Base-by-base conservation (phyloP, 75 land plant genomes). In the Selaginella moellendorffii region DNA sequence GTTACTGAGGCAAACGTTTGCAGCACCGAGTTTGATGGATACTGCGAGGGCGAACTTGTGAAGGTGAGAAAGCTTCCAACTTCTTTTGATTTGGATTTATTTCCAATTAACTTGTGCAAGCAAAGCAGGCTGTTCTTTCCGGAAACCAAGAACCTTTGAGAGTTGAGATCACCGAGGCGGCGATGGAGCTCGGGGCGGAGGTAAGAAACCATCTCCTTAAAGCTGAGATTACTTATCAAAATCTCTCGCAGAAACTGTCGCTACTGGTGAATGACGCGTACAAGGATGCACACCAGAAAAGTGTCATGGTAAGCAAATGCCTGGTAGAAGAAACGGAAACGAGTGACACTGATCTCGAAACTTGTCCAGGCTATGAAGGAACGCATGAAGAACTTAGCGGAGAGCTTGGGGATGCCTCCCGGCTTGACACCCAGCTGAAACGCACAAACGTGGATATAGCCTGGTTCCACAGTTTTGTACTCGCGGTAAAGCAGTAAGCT, bases 21-120 rank as follows among this genome's bases (percentile, higher is more conserved):
- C 84, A 89, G 96, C 22, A 90, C 96, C 42, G 97, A 92, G 68
- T 92, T 92, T 83, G 97, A 92, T 81, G 97, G 97, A n/a, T 92
- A 92, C 60, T 92, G 97, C 71, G 96, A 92, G 63, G 96, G 87
- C 25, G 97, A 92, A 65, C 90, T 92, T 52, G 76, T 92, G 58
- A 92, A 88, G 96, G 96, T 89, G 77, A 9, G 5, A 5, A 36
- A 14, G 5, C 46, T 46, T 10, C 18, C 10, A 46, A 46, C 14
- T 46, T 10, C 18, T 10, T 10, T 18, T 46, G 10, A 46, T 46
- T 46, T 46, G 18, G 51, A 10, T 46, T 18, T 46, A 46, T 27
- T 52, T 67, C 14, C n/a, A 28, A 24, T 67, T 12, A 8, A 36
- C 46, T 36, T 5, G 46, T 36, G 14, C 46, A 5, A 36, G 46